Base-by-base conservation (phyloP, 1,284 basidiomycete genomes). In the Boletus smithii region DNA sequence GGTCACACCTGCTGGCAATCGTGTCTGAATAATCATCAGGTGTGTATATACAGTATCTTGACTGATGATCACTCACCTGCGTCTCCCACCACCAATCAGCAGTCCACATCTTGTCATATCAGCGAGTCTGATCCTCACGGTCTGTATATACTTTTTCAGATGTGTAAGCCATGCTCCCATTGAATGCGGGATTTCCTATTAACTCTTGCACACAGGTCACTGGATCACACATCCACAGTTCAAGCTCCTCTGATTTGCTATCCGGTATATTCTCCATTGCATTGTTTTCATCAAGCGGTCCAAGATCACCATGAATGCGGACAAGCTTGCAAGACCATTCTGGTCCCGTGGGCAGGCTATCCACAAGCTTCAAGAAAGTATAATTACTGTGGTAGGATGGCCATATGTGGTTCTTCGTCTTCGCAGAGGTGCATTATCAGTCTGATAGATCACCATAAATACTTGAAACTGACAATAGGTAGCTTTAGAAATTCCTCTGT, bases 161-260 rank as follows among this genome's bases (percentile, higher is more conserved):
- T 31, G 53, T 43, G 33, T 66, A 70, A 9, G 43, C 31, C 34
- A 67, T 57, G 3, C 3, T 48, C 0, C 59, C 52, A 3, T 47
- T n/a, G 33, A 68, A 67, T 8, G 47, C 32, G 0, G 67, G 63
- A 45, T 70, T 69, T 0, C 64, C 54, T 4, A 72, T 59, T 1
- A 71, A 46, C 36, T 72, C 64, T 3, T 45, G 24, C 7, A 71
- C 53, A 31, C 61, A 63, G 30, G 66, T 62, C 0, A 71, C 56
- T 16, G 64, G 63, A 44, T 71, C 54, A 0, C 61, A 36, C 8
- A 42, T 20, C 69, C 68, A 70, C 0, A 69, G 37, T 37, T 70
- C 63, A 0, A 67, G 37, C 6, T 55, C 51, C 9, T 26, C 24
- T 26, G 24, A 26, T 8, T 27, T 11, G 7, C 8, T 11, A 27